A percentile compares a stretch with the other conserved stretches of the same genome.
Evolutionary conservation across 2,329 filamentous ascomycete genomes (phyloP).

Genomic region (Rhexocercosporidium sp.): DNA sequence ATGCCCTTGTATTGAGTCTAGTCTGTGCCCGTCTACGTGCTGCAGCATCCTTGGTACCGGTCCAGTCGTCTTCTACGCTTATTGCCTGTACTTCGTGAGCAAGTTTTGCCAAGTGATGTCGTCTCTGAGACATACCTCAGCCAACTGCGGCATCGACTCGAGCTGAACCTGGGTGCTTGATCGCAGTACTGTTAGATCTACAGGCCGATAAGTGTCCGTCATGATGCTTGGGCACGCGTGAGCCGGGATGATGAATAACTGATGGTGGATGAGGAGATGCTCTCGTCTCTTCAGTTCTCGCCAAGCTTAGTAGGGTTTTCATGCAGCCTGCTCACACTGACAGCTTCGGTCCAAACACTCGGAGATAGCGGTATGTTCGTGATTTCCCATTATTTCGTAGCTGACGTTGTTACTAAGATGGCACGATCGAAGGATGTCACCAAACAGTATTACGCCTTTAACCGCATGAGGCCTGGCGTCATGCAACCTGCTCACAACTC

Average conservation of each 20-base stretch:
- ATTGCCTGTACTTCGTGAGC: conserved; percentile 44
- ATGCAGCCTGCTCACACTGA: conserved; percentile 29
- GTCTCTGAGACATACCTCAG: conserved; percentile 42
- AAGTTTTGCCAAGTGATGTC: conserved; percentile 29
- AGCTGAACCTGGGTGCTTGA: conserved; percentile 36
- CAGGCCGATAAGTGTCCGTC: conserved; percentile 32
- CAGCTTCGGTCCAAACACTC: conserved; percentile 18
- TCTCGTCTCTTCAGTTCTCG: background rate
- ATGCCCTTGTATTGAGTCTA: conserved; percentile 52
- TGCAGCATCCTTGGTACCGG: conserved; percentile 49
- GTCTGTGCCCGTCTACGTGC: conserved; percentile 50
- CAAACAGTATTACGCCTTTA: background rate
- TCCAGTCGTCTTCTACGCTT: conserved; percentile 51
- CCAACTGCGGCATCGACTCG: conserved; percentile 45
- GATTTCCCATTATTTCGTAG: conserved; percentile 10
- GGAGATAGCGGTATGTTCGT: conserved; percentile 16
- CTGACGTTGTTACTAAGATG: conserved; percentile 13
- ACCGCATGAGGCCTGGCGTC: conserved; percentile 32
- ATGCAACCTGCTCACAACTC: conserved; percentile 43
- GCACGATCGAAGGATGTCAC: conserved; percentile 23
- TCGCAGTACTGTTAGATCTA: conserved; percentile 27
- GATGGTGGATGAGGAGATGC: conserved; percentile 17
- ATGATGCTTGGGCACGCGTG: conserved; percentile 28
- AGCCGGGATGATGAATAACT: background rate
- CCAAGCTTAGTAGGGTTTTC: conserved; percentile 11